Percentiles rank a stretch among this genome's conserved stretches.
These are phyloP conservation scores for Tolypocladium capitatum DNA, from an alignment of 2,329 filamentous ascomycete genomes.

Conservation along the genomic window DNA sequence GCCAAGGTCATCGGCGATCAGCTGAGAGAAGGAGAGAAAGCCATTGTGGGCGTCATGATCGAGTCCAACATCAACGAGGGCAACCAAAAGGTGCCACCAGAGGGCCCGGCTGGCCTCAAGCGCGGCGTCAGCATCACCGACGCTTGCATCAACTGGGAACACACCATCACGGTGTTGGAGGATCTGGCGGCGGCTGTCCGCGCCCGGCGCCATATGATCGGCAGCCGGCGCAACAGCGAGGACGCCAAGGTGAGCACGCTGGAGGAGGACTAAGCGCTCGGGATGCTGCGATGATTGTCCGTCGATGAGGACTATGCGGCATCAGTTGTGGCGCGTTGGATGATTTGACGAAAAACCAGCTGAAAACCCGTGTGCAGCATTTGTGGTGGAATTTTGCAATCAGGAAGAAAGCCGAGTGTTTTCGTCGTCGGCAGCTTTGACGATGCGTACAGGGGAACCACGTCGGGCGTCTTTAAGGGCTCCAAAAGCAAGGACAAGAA, in stretches of 20 bases:
- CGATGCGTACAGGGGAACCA: neutral
- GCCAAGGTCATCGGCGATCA: constrained; percentile 72
- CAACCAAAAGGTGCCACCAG: constrained; percentile 75
- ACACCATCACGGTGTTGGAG: constrained; percentile 68
- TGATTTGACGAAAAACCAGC: neutral
- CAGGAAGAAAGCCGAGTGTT: neutral
- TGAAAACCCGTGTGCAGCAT: neutral
- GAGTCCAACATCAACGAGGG: constrained; percentile 93
- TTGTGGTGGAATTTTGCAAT: neutral
- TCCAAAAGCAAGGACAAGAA: neutral
- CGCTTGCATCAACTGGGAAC: constrained; percentile 90
- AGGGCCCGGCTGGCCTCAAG: constrained; percentile 66
- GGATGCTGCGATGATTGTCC: neutral
- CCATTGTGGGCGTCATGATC: constrained; percentile 95
- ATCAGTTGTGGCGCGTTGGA: neutral
- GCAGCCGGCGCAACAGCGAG: constrained; percentile 16
- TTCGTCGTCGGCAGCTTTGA: neutral
- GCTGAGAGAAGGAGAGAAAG: constrained; percentile 72
- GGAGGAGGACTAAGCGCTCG: constrained; percentile 32
- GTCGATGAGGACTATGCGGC: neutral
- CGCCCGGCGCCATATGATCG: constrained; percentile 48
- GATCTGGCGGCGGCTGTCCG: constrained; percentile 75
- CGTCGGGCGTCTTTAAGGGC: neutral
- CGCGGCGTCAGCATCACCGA: constrained; percentile 92
- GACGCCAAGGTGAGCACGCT: constrained; percentile 29